Evolutionary conservation across 805 yeast species (phyloP), one percentile per base, ranked within the genome.

Genomic region (Yarrowia porcina): DNA sequence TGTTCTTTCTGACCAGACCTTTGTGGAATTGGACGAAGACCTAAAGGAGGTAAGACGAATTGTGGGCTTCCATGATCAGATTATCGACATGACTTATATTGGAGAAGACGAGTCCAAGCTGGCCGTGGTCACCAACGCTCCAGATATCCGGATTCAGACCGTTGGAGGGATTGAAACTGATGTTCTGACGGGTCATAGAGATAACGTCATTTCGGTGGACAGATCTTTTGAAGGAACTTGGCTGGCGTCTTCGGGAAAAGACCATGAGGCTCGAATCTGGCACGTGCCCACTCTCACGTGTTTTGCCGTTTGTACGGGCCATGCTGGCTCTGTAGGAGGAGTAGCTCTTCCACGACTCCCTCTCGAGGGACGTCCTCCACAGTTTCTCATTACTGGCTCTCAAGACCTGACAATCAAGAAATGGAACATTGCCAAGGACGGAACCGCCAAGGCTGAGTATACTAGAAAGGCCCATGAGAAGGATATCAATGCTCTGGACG

Each of bases 401-500:
- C 85, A 83, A 66, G 97, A 91, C 73, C 79, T 89, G 68, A 91
- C 97, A 0, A 80, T 91, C 36, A 91, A 91, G 72, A 87, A 86
- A 72, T 91, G 97, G 97, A 79, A 79, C 47, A 82, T 91, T 28
- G 59, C 67, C 36, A 20, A 63, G 13, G 65, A 61, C 28, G 63
- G 56, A 3, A 63, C 64, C 1, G 66, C 65, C 2, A 80, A 68
- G 1, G 88, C 97, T 2, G 90, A 86, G 62, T 94, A 87, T 74
- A 94, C 99, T 0, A 84, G 97, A 78, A 84, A 92, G 70, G 98
- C 97, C 1, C 99, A 94, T 73, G 98, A 94, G 63, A 94, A 93
- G 73, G 97, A 94, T 74, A 94, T 94, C 65, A 96, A 94, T 70
- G 82, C 93, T 2, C 76, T 94, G 61, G 97, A 91, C 67, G 79